Evolutionary conservation across 176 grass and related monocot species (phyloP), one percentile per base, ranked within the genome.

Genomic region (Oryza meyeriana): DNA sequence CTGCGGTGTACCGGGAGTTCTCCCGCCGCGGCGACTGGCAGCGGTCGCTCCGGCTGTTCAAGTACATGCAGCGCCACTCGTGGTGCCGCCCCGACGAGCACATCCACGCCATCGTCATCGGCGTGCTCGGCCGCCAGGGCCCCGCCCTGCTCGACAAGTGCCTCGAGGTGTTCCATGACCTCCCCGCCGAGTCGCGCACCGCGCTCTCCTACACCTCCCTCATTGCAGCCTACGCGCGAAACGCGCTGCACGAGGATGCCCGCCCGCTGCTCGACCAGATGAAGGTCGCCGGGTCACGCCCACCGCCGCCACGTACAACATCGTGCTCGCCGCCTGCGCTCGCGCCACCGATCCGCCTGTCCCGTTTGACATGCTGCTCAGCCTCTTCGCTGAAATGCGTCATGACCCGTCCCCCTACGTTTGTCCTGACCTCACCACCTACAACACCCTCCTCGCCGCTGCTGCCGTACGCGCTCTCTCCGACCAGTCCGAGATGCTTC

Each of bases 31-130:
- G 95, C 16, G 95, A 98, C 82, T 98, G 95, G 95, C 95, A 98
- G 87, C 90, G 92, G 28, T 98, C 88, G 36, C 69, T 94, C 68
- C 93, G 92, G 16, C 92, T 98, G 33, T 98, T 98, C 95, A 98
- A 98, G 82, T 98, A 98, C 85, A 98, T 93, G 92, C 86, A 91
- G 87, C 88, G 93, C 55, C 92, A 95, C 64, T 80, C 93, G 4
- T 98, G 95, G 95, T 98, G 95, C 90, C 92, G 90, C 83, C 95
- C 92, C 85, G 91, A 98, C 90, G 90, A 98, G 85, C 95, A 95
- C 87, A 98, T 98, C 79, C 89, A 95, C 75, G 93, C 95, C 38
- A 95, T 98, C 79, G 63, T 98, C 58, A 91, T 98, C 77, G 92
- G 95, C 67, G 88, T 93, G 63, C 86, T 98, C 47, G 95, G 95